Evolutionary conservation across 2,329 filamentous ascomycete genomes (phyloP).

Genomic region (Neonectria ditissima): DNA sequence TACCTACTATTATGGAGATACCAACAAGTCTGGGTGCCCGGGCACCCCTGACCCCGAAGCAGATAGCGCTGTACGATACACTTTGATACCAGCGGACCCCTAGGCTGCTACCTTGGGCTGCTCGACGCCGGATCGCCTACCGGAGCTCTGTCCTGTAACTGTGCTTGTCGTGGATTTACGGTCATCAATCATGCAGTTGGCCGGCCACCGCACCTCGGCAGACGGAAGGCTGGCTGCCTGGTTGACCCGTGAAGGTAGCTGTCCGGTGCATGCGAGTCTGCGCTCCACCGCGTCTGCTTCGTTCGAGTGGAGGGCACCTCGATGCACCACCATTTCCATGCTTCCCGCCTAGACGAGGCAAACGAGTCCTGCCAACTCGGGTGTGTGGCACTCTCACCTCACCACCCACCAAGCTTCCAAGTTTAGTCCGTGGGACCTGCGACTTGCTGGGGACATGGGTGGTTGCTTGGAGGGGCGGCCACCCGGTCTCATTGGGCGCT

Average conservation of each 20-base stretch:
- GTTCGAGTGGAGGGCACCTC: background rate
- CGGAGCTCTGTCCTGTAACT: conserved; percentile 17
- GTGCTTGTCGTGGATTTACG: conserved; percentile 18
- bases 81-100: conserved; percentile 8
- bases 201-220: conserved; percentile 22
- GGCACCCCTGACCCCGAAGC: conserved; percentile 14
- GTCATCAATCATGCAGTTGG: conserved; percentile 19
- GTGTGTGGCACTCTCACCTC: conserved; percentile 8
- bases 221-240: conserved; percentile 1
- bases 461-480: background rate
- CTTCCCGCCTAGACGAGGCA: background rate
- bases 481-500: background rate
- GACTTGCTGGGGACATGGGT: background rate
- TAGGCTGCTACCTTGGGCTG: background rate
- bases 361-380: conserved; percentile 5
- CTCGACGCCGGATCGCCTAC: conserved; percentile 5
- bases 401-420: background rate
- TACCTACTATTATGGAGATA: conserved; percentile 4
- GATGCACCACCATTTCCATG: background rate
- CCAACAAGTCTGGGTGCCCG: background rate
- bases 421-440: background rate
- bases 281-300: background rate
- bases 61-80: conserved; percentile 20
- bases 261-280: background rate
- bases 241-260: background rate